These are phyloP conservation scores for Lizonia empirigonia DNA, from an alignment of 2,329 filamentous ascomycete species.

Conservation along the genomic window DNA sequence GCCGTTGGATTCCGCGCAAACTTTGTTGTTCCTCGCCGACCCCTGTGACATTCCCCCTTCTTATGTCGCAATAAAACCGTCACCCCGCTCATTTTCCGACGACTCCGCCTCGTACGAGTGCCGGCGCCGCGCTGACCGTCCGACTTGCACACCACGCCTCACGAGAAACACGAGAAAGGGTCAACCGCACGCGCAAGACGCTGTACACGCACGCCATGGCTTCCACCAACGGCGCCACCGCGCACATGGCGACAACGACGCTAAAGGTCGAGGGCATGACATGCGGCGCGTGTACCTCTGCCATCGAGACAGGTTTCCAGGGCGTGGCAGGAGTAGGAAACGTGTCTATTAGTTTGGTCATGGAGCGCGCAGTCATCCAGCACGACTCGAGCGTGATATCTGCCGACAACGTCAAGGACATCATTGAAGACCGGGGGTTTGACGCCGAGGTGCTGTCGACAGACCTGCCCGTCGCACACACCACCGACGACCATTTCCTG, in stretches of 20 bases:
- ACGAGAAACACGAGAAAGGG: constrained; percentile 8
- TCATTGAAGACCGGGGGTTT: constrained; percentile 90
- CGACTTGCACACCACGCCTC: constrained; percentile 16
- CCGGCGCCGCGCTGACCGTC: constrained; percentile 23
- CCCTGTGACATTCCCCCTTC: constrained; percentile 6
- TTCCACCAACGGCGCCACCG: constrained; percentile 45
- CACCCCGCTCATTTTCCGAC: constrained; percentile 10
- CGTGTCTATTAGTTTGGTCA: constrained; percentile 90
- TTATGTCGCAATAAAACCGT: constrained; percentile 22
- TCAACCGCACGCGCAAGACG: constrained; percentile 7
- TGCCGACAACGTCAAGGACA: constrained; percentile 77
- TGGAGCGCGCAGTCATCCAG: constrained; percentile 93
- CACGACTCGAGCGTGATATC: constrained; percentile 79
- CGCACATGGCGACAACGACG: constrained; percentile 82
- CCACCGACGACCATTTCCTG: constrained; percentile 43
- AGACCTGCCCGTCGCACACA: constrained; percentile 65
- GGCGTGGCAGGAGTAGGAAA: constrained; percentile 78
- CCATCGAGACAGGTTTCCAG: constrained; percentile 92
- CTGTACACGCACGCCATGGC: constrained; percentile 19
- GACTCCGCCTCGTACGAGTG: constrained; percentile 23
- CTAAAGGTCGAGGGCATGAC: constrained; percentile 85
- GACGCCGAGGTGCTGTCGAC: constrained; percentile 88
- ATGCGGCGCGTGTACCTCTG: constrained; percentile 92
- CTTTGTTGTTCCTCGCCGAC: constrained; percentile 14
- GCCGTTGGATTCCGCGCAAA: neutral